Evolutionary conservation across 139 green algal genomes (phyloP), one percentile per base, ranked within the genome.

Genomic region (Picocystis salinarum): DNA sequence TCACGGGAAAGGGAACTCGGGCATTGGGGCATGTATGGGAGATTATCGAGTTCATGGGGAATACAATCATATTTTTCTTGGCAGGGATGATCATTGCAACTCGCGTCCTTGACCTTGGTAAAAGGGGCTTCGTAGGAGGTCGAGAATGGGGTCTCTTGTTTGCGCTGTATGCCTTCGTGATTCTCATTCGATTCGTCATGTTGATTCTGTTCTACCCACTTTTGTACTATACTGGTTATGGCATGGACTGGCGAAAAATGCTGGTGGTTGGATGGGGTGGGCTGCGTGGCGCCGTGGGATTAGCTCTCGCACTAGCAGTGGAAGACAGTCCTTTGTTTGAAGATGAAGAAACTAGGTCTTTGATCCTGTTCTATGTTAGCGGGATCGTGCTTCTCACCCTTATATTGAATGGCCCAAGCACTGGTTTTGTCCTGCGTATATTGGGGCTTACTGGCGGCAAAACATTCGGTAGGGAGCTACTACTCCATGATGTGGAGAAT

Each of bases 21-120:
- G n/a, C n/a, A n/a, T n/a, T n/a, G n/a, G n/a, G n/a, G n/a, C n/a
- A n/a, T n/a, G 5, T 48, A 40, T 36, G 71, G 73, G 58, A 70
- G 37, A 62, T 58, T 19, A 33, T 75, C 5, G 67, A 82, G 37
- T 76, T 52, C 41, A 29, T 71, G 24, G 67, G 67, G 9, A 81
- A 80, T 52, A 83, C 73, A 9, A 48, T 83, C n/a, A 68, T 83
- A 13, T 83, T 83, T 40, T 27, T 77, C 2, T 53, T 73, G 26
- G 50, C 61, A 1, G 70, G 70, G 23, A 34, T 66, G 18, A 70
- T 76, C 46, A 75, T 77, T 39, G 58, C 64, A 9, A 44, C 46
- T 25, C 42, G 33, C 13, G 65, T 52, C 4, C 62, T 23, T 6
- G 5, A 15, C 15, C 23, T 44, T 1, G 22, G 47, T 20, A 5